Evolutionary conservation across 2,329 filamentous ascomycete genomes (phyloP), one percentile per base, ranked within the genome.

Genomic region (Fusarium xylarioides): DNA sequence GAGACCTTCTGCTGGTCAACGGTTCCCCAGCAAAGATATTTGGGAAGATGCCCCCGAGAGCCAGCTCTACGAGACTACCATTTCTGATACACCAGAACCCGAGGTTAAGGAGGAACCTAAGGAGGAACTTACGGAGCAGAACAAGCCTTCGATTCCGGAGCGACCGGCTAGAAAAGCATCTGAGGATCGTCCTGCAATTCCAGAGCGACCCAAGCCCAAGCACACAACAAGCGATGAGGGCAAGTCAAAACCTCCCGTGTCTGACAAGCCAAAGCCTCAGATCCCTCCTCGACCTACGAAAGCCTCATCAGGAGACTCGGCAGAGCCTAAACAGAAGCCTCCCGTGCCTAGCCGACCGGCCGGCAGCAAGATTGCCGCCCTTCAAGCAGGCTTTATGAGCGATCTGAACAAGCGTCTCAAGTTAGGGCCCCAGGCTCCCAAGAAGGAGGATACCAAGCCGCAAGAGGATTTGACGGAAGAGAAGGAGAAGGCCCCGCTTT

Each of bases 1-100:
- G 18, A 85, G 91, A 28, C 89, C 91, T 10, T 85, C 85, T 21
- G 79, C 88, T 74, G 86, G 90, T 65, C 91, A 91, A 57, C 90
- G 94, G 18, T 98, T 98, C 81, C 95, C 95, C 0, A 97, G 95
- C 80, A 91, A 91, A 61, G 95, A 98, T 82, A 91, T 98, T 46
- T 98, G 95, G 95, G 95, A 98, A 83, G 95, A 98, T 80, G 91
- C 90, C 0, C 95, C 95, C 3, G 94, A 97, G 76, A 95, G 93
- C 77, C 88, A 93, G 64, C 88, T 92, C 71, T 88, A 97, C 26
- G 91, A 95, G 77, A 93, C 95, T 0, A 95, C 92, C 1, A 91
- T 97, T 78, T 81, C 74, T 73, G 82, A 74, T 69, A 76, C 80
- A 16, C 77, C 56, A 28, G 52, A 64, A 28, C 30, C 43, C 19